phyloP scores from a whole-genome alignment of 2,329 filamentous ascomycete genomes.

The Triangularia setosa region DNA sequence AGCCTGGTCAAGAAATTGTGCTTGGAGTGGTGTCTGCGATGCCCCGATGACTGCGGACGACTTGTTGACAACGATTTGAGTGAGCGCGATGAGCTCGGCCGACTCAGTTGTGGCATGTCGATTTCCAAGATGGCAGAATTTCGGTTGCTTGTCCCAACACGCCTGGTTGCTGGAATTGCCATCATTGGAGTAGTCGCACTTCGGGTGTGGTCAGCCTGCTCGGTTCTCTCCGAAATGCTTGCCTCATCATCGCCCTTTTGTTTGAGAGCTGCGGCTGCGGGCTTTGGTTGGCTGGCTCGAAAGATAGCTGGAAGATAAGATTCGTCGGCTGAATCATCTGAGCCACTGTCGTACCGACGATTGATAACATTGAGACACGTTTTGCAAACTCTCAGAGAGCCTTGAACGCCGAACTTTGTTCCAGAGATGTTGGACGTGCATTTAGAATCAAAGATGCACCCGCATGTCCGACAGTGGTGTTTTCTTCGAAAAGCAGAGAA shows the following conservation, averaged over 20 bases:
- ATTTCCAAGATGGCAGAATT: slow-evolving; percentile 88
- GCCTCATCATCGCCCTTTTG: slow-evolving; percentile 39
- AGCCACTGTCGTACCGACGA: slow-evolving; percentile 79
- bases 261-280: slow-evolving; percentile 32
- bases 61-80: slow-evolving; percentile 67
- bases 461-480: slow-evolving; percentile 92
- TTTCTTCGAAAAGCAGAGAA: slow-evolving; percentile 95
- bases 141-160: slow-evolving; percentile 73
- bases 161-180: slow-evolving; percentile 63
- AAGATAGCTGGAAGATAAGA: slow-evolving; percentile 64
- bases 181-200: slow-evolving; percentile 66
- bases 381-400: slow-evolving; percentile 84
- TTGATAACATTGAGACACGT: slow-evolving; percentile 90
- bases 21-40: slow-evolving; percentile 83
- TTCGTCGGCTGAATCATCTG: slow-evolving; percentile 81
- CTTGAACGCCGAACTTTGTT: slow-evolving; percentile 78
- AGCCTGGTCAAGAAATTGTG: slow-evolving; percentile 77
- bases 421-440: slow-evolving; percentile 91
- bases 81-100: slow-evolving; percentile 92
- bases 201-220: slow-evolving; percentile 46
- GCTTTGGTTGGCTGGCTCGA: slow-evolving; percentile 49
- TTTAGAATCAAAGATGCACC: slow-evolving; percentile 97
- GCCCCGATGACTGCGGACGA: slow-evolving; percentile 72
- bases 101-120: slow-evolving; percentile 73
- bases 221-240: slow-evolving; percentile 40